Conservation (phyloP, 495 filamentous ascomycete genomes). For the Ascobolus immersus region DNA sequence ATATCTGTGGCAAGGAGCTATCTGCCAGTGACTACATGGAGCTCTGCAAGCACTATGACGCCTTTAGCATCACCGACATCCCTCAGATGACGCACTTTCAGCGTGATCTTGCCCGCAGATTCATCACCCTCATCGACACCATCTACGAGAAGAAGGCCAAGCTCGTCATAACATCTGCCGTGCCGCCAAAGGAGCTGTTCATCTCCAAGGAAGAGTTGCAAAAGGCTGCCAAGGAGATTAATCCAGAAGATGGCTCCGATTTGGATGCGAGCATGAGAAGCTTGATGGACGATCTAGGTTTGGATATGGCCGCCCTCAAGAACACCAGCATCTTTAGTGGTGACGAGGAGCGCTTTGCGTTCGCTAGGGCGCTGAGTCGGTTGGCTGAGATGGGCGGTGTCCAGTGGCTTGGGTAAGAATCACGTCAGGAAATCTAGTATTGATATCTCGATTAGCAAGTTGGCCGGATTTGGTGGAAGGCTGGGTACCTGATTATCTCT, state of each 20-base stretch:
- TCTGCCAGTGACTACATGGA: slow-evolving; percentile 90
- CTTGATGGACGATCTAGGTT: slow-evolving; percentile 80
- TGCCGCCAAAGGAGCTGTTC: slow-evolving; percentile 66
- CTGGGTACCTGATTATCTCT: too few relatives aligned
- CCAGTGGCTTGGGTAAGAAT: slow-evolving; percentile 57
- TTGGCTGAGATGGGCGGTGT: slow-evolving; percentile 79
- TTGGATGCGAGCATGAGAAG: slow-evolving; percentile 61
- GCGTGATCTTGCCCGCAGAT: slow-evolving; percentile 72
- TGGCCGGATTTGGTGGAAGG: too few relatives aligned
- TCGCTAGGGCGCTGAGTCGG: slow-evolving; percentile 64
- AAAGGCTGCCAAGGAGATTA: slow-evolving; percentile 20
- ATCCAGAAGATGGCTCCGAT: slow-evolving; percentile 27
- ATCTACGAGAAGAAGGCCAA: slow-evolving; percentile 82
- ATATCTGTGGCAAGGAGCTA: slow-evolving; percentile 65
- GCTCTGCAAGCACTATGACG: slow-evolving; percentile 67
- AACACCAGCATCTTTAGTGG: slow-evolving; percentile 71
- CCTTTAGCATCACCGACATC: slow-evolving; percentile 74
- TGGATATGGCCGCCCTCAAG: slow-evolving; percentile 66
- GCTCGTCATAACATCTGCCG: slow-evolving; percentile 69
- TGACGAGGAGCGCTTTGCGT: slow-evolving; percentile 90
- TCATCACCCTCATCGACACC: slow-evolving; percentile 94
- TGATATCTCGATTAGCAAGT: too few relatives aligned
- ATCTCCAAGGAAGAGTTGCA: slow-evolving; percentile 53
- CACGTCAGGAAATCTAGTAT: too few relatives aligned
- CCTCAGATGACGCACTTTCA: slow-evolving; percentile 69